A percentile compares a stretch with the other conserved stretches of the same genome.
These are phyloP conservation scores for Xanthoceras sorbifolium DNA, from an alignment of 345 rosid genomes.

Conservation along the genomic window DNA sequence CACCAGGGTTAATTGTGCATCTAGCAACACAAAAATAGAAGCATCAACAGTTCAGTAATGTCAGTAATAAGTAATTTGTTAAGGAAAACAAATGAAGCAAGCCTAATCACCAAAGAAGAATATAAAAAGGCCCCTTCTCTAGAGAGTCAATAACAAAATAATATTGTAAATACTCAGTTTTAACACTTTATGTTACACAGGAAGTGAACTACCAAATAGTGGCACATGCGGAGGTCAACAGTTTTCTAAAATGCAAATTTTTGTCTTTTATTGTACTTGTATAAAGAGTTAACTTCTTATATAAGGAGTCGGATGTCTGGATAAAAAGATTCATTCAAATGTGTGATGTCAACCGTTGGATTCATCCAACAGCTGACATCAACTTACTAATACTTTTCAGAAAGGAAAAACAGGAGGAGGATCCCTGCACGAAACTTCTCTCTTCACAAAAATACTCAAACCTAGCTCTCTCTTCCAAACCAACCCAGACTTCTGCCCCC, in stretches of 20 bases:
- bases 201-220: background rate
- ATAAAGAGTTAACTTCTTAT: background rate
- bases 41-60: background rate
- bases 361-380: background rate
- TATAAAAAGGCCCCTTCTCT: background rate
- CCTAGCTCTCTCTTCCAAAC: background rate
- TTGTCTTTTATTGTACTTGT: background rate
- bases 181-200: background rate
- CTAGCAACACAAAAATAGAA: slow-evolving; percentile 41
- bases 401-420: background rate
- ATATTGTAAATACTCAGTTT: background rate
- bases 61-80: background rate
- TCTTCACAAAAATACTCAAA: background rate
- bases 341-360: background rate
- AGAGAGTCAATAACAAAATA: background rate
- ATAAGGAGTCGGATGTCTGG: background rate
- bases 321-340: background rate
- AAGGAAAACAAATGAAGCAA: background rate
- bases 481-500: background rate
- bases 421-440: background rate
- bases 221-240: background rate
- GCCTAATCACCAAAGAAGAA: background rate
- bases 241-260: background rate
- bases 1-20: slow-evolving; percentile 95
- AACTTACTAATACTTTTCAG: background rate